phyloP scores from a whole-genome alignment of 495 filamentous ascomycete genomes.

The Hamigera avellanea region DNA sequence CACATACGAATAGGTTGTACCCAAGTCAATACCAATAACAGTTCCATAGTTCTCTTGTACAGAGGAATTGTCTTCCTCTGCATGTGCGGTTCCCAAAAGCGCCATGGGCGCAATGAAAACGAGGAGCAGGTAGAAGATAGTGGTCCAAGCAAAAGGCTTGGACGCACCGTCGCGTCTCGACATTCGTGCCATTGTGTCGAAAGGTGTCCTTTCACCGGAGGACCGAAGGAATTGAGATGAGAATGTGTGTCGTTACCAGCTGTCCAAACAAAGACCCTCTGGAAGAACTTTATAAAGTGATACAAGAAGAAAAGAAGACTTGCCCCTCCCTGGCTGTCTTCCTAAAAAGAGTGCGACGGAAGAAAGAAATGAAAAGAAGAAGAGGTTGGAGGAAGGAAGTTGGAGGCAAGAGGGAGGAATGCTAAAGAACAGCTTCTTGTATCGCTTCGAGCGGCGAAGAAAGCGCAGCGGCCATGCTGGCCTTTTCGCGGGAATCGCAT shows the following conservation, averaged over 20 bases:
- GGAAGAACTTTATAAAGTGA: background rate
- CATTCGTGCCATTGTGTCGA: slow-evolving; percentile 34
- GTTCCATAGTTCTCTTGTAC: slow-evolving; percentile 68
- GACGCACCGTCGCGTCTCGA: slow-evolving; percentile 31
- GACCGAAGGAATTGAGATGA: slow-evolving; percentile 3
- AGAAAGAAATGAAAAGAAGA: slow-evolving; percentile 11
- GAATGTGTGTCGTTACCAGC: background rate
- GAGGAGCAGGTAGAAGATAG: slow-evolving; percentile 73
- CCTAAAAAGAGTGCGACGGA: slow-evolving; percentile 7
- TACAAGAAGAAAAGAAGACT: slow-evolving; percentile 4
- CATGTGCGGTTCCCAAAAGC: slow-evolving; percentile 62
- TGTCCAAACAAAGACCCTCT: background rate
- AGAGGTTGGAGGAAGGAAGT: slow-evolving; percentile 2
- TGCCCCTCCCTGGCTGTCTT: background rate
- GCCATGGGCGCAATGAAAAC: slow-evolving; percentile 66
- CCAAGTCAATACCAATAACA: slow-evolving; percentile 91
- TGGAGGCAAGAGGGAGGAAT: slow-evolving; percentile 2
- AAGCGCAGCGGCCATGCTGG: slow-evolving; percentile 34
- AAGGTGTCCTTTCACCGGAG: slow-evolving; percentile 2
- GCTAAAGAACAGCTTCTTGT: slow-evolving; percentile 12
- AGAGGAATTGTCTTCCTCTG: slow-evolving; percentile 54
- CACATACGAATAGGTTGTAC: slow-evolving; percentile 84
- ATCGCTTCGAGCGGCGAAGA: slow-evolving; percentile 12
- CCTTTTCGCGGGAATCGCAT: slow-evolving; percentile 25
- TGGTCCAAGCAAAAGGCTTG: slow-evolving; percentile 52